phyloP scores from a whole-genome alignment of 139 green algal species.

The Auxenochlorella pyrenoidosa region DNA sequence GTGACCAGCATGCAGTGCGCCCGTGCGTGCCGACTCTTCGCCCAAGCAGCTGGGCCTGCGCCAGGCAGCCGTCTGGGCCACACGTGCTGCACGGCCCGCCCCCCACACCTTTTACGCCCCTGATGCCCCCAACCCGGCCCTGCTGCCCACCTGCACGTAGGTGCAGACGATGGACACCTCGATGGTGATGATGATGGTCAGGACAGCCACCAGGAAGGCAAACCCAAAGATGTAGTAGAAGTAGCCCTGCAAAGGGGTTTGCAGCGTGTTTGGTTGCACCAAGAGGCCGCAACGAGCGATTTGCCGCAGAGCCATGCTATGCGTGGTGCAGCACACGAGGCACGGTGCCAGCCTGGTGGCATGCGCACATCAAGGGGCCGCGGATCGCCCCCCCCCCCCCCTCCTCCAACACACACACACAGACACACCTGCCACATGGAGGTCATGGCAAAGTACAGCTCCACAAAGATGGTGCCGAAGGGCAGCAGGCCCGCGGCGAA shows the following conservation, averaged over 20 bases:
- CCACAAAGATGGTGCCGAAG: slow-evolving; percentile 97
- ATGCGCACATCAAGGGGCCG: too few species aligned
- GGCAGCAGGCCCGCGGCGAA: slow-evolving; percentile 90
- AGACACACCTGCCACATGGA: slow-evolving; percentile 86
- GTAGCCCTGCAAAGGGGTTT: slow-evolving; percentile 71
- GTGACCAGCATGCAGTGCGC: too few species aligned
- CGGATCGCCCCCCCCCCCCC: too few species aligned
- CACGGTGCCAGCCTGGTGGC: too few species aligned
- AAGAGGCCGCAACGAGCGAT: too few species aligned
- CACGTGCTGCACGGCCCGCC: too few species aligned
- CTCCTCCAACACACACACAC: not conserved
- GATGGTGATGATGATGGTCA: slow-evolving; percentile 88
- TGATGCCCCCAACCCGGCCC: not conserved
- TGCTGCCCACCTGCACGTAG: slow-evolving; percentile 19
- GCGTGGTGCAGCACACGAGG: too few species aligned
- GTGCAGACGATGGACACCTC: slow-evolving; percentile 60
- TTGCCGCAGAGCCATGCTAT: too few species aligned
- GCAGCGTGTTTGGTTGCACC: not conserved
- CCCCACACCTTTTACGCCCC: too few species aligned
- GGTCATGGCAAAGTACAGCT: slow-evolving; percentile 98
- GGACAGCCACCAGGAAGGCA: slow-evolving; percentile 85
- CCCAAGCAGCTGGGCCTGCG: too few species aligned
- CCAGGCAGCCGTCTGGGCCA: too few species aligned
- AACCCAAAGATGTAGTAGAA: slow-evolving; percentile 98
- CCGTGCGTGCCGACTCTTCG: too few species aligned